Evolutionary conservation across 306 rosid species (phyloP), one percentile per base, ranked within the genome.

Genomic region (Adenanthera pavonina): DNA sequence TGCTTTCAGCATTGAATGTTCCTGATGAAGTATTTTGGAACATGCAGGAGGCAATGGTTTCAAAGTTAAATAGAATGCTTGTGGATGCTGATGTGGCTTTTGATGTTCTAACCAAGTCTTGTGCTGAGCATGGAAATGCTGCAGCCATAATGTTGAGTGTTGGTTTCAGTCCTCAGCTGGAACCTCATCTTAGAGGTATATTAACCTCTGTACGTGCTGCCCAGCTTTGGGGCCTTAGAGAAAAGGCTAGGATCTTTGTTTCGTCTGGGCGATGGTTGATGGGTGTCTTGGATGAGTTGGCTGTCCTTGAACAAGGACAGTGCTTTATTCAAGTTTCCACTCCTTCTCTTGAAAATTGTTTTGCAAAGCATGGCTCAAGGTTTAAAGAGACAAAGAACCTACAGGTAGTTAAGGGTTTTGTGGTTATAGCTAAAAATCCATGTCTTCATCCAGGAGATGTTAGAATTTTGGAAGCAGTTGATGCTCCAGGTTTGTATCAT

Each of bases 111-210:
- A 91, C 88, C 5, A 80, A 82, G 25, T 91, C 94, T 65, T 91
- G 94, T 82, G 85, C 89, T 41, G 97, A 91, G 46, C 91, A 91
- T 80, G 99, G 95, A 83, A 90, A 90, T 84, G 90, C 87, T 7
- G 97, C 97, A 15, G 94, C 97, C 79, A 87, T 95, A 70, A 95
- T 95, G 99, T 86, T 95, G 81, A 95, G 97, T 80, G 97, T 92
- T 30, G 97, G 99, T 75, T 95, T 91, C 70, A 88, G 83, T 86
- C 99, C 97, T 69, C 86, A 84, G 82, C 71, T 78, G 16, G 99
- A 95, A 87, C 99, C 97, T 88, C 97, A 92, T 88, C 85, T 95
- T 47, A 91, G 88, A 82, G 94, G 94, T 81, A 87, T 91, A 83
- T 74, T 91, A 57, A 85, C 83, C 17, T 89, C 92, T 75, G 82